These are phyloP conservation scores for Solanum raphanifolium DNA, from an alignment of 257 asterid genomes.

Conservation along the genomic window DNA sequence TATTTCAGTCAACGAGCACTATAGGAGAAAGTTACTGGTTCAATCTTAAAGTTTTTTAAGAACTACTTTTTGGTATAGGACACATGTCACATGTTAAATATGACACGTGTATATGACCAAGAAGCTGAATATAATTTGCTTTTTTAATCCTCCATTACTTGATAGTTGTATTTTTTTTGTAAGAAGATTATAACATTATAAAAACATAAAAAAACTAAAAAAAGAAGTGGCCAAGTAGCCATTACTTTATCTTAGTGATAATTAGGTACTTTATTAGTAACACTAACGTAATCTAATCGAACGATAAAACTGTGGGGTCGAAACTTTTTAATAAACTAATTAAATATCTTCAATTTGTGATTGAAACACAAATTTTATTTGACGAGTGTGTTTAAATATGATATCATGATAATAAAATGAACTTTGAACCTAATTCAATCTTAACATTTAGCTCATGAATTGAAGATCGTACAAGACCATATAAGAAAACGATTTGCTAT, in stretches of 20 bases:
- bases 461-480: background rate
- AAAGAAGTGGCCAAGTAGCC: background rate
- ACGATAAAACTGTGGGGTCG: background rate
- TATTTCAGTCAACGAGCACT: background rate
- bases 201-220: background rate
- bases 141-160: background rate
- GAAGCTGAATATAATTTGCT: background rate
- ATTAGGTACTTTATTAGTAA: background rate
- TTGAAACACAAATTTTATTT: background rate
- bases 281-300: background rate
- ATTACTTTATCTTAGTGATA: background rate
- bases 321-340: background rate
- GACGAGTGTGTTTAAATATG: background rate
- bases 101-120: background rate
- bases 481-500: background rate
- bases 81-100: background rate
- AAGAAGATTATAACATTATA: background rate
- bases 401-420: background rate
- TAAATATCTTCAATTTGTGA: background rate
- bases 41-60: background rate
- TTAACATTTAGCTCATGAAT: background rate
- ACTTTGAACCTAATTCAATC: background rate
- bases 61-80: background rate
- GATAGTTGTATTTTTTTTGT: background rate
- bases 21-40: background rate